Base-by-base conservation (phyloP, 2,329 filamentous ascomycete genomes). In the Phoma sp. region DNA sequence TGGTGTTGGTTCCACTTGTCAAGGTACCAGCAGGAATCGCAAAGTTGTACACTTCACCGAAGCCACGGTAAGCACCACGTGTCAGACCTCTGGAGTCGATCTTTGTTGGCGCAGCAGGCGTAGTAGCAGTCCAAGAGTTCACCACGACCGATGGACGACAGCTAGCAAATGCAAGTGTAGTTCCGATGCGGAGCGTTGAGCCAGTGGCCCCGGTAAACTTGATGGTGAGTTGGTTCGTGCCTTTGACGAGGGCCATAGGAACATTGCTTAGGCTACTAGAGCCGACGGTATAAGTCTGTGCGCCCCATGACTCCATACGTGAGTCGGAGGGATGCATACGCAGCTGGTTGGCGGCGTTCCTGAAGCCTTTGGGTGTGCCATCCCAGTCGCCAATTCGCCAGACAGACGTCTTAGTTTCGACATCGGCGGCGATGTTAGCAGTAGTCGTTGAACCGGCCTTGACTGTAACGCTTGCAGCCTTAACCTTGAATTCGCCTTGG, bases 301-400 rank as follows among this genome's bases (percentile, higher is more conserved):
- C 80, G 0, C 78, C 80, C 87, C 87, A 89, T 51, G 76, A 77
- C 24, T 77, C 73, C 86, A 89, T 89, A 64, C 87, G 83, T 35
- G 74, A 75, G 72, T 89, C 87, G 4, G 84, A 85, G 3, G 87
- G 87, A 68, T 90, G 87, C 87, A 89, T 89, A 46, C 85, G 81
- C 13, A 85, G 80, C 68, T 88, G 84, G 65, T 88, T 88, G 50
- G 82, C 86, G 13, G 86, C 86, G 67, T 90, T 89, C 61, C 82
- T 81, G 78, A 90, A 88, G 15, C 85, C 86, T 7, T 60, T 71
- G 4, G 70, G 68, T 72, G 84, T 80, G 41, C 87, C 86, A 62
- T 90, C 87, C 76, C 84, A 88, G 21, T 85, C 80, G 24, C 87
- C 87, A 43, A 89, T 87, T 62, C 84, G 82, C 78, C 83, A 89